Evolutionary conservation across 116 monocot species (phyloP), one percentile per base, ranked within the genome.

Genomic region (Trichopus zeylanicus): DNA sequence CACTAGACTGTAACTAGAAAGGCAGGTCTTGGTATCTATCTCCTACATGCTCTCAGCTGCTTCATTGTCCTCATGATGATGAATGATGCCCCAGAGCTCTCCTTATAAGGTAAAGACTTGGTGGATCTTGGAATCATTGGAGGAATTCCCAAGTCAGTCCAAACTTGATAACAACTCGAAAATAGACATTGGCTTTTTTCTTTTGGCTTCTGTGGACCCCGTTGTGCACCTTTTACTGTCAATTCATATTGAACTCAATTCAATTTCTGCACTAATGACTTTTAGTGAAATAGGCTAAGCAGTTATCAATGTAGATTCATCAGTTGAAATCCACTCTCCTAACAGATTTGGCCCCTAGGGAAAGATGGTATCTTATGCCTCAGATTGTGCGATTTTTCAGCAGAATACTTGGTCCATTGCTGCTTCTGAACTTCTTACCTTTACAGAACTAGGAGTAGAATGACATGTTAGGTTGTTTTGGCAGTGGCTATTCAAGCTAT

Each of bases 251-350:
- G 34, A 63, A 60, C 60, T 66, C 35, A 25, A 71, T 76, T 63
- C 63, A 58, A 66, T 69, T 79, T 82, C 76, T 73, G 73, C 67
- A 76, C 67, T 73, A 19, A 20, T 53, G 74, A 62, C 72, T 77
- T 67, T 67, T 48, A 55, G 55, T 34, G 26, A 27, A 48, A 65
- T 47, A 64, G 65, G 35, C 63, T 67, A 83, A 66, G 63, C 69
- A 77, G 59, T 21, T 29, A 55, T 66, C 42, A 65, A 48, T 58
- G 38, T 53, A 75, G 66, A 78, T 73, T 78, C 5, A 56, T 70
- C 39, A 53, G 31, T 52, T 32, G 51, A 72, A 46, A 64, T 48
- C 51, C 21, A 32, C 60, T 68, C 42, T 67, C 64, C 71, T 32
- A 56, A 38, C 63, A 59, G 32, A 61, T 51, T 63, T 63, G 58